These are phyloP conservation scores for Deinandra increscens DNA, from an alignment of 129 eudicot species.

Conservation along the genomic window DNA sequence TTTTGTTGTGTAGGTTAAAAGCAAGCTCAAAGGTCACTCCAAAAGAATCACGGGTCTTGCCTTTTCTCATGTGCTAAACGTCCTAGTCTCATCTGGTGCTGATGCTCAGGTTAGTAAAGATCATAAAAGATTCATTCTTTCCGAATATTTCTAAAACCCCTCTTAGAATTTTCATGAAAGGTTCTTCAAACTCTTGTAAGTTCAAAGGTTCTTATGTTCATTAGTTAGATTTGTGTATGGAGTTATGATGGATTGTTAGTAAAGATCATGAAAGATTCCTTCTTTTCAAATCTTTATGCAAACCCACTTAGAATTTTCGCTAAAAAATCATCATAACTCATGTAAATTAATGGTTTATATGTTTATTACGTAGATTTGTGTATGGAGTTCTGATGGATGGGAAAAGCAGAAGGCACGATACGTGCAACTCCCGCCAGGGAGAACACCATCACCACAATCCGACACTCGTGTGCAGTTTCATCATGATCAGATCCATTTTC, in stretches of 20 bases:
- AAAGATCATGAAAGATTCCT: conserved; percentile 27
- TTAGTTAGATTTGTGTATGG: conserved; percentile 73
- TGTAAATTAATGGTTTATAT: neutral
- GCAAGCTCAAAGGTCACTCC: conserved; percentile 92
- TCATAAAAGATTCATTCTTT: neutral
- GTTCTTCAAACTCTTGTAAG: neutral
- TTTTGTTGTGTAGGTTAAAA: conserved; percentile 61
- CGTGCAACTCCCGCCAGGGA: conserved; percentile 70
- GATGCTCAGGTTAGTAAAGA: conserved; percentile 78
- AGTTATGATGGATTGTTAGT: conserved; percentile 47
- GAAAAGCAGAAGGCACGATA: conserved; percentile 67
- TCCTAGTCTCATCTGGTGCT: conserved; percentile 89
- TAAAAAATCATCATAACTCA: neutral
- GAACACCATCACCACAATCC: conserved; percentile 53
- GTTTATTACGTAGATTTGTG: conserved; percentile 58
- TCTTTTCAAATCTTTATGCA: conserved; percentile 11
- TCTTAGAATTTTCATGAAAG: neutral
- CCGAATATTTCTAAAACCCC: neutral
- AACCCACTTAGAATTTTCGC: neutral
- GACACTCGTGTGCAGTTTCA: conserved; percentile 94
- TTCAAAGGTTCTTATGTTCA: neutral
- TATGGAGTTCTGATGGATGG: conserved; percentile 91
- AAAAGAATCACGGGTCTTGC: conserved; percentile 92
- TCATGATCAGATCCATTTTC: conserved; percentile 80
- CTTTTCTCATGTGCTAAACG: conserved; percentile 72